Evolutionary conservation across 2,329 filamentous ascomycete genomes (phyloP).

Genomic region (Penicillium sp.): DNA sequence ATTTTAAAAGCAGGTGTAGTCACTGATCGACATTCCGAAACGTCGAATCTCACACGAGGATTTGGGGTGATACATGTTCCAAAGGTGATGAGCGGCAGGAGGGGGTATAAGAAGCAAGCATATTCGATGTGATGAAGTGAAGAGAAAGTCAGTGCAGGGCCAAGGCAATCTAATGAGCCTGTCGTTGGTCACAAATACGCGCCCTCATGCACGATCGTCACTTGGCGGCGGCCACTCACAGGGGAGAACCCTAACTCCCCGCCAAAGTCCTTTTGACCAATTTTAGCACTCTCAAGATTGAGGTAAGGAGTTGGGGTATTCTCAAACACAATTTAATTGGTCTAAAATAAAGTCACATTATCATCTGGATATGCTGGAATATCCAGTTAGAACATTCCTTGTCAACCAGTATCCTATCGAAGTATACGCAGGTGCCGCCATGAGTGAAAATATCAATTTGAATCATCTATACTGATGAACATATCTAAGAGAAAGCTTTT

Average conservation of each 20-base stretch:
- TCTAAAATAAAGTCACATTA: background rate
- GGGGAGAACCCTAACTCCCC: background rate
- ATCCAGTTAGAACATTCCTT: background rate
- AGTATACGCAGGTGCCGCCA: background rate
- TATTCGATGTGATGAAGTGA: slow-evolving; percentile 29
- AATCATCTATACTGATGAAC: background rate
- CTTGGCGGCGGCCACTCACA: slow-evolving; percentile 21
- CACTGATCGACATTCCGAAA: slow-evolving; percentile 22
- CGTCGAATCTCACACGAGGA: slow-evolving; percentile 28
- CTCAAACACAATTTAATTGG: background rate
- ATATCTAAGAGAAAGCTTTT: background rate
- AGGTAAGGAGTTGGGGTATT: background rate
- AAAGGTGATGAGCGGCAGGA: slow-evolving; percentile 18
- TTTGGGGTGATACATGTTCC: slow-evolving; percentile 20
- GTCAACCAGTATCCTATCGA: no score
- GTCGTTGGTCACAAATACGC: slow-evolving; percentile 30
- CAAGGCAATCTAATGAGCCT: slow-evolving; percentile 8
- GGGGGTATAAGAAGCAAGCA: slow-evolving; percentile 19
- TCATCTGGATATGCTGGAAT: no score
- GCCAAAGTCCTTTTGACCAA: background rate
- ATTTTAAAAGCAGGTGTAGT: slow-evolving; percentile 17
- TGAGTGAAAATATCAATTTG: background rate
- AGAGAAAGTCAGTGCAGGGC: slow-evolving; percentile 7
- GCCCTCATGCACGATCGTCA: slow-evolving; percentile 27
- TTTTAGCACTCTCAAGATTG: background rate